Percentiles rank a stretch among this genome's conserved stretches.
Conservation (phyloP, 2,329 filamentous ascomycete genomes). For the Fonsecaea multimorphosa region DNA sequence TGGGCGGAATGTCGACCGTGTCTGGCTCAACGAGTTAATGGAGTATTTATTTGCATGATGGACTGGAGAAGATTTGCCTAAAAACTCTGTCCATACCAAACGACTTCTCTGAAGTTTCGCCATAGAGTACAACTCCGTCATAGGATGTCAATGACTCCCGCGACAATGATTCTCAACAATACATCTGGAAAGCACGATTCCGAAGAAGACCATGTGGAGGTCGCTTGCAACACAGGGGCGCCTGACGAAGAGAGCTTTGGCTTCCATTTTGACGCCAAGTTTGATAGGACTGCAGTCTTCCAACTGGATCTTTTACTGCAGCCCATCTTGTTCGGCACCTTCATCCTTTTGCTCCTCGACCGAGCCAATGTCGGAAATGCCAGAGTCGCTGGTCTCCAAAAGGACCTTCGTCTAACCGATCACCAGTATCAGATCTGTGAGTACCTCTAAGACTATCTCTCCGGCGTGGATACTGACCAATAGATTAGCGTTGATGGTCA, state of each 20-base stretch:
- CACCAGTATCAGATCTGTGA: conserved; percentile 19
- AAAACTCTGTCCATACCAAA: too few relatives aligned
- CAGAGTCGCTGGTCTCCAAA: conserved; percentile 41
- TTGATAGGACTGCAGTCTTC: not conserved
- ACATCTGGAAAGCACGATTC: not conserved
- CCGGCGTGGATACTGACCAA: too few relatives aligned
- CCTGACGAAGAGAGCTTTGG: not conserved
- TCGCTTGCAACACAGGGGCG: not conserved
- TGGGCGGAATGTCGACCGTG: too few relatives aligned
- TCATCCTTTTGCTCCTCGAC: conserved; percentile 43
- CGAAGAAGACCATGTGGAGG: conserved; percentile 5
- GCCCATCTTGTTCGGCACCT: conserved; percentile 14
- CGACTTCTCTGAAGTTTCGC: too few relatives aligned
- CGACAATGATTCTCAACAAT: too few relatives aligned
- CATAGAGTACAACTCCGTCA: too few relatives aligned
- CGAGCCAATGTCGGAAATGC: conserved; percentile 46
- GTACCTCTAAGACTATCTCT: too few relatives aligned
- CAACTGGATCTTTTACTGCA: conserved; percentile 15
- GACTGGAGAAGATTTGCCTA: too few relatives aligned
- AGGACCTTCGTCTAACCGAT: conserved; percentile 39
- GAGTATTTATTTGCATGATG: too few relatives aligned
- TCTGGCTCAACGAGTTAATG: too few relatives aligned
- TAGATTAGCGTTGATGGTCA: conserved; percentile 62
- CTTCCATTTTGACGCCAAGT: not conserved
- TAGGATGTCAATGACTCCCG: too few relatives aligned